phyloP scores from a whole-genome alignment of 805 yeast genomes.

The Candida germanica region DNA sequence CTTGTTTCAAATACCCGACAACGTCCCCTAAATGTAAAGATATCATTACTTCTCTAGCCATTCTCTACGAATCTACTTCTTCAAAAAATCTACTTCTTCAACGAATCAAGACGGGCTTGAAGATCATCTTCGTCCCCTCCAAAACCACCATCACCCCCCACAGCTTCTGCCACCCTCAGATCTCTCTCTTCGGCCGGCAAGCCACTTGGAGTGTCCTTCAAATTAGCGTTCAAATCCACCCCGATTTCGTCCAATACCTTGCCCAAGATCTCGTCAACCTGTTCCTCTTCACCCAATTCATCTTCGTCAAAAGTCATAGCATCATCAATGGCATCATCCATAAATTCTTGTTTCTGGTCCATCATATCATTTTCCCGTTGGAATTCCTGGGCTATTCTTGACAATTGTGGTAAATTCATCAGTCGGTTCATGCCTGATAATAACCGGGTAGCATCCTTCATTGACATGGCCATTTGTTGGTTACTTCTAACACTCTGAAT shows the following conservation, averaged over 20 bases:
- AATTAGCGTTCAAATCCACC: conserved; percentile 61
- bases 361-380: conserved; percentile 91
- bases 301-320: conserved; percentile 82
- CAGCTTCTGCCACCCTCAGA: conserved; percentile 51
- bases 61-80: no score
- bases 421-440: conserved; percentile 83
- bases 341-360: conserved; percentile 99
- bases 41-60: no score
- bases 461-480: conserved; percentile 91
- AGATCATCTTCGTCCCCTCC: conserved; percentile 70
- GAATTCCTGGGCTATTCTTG: conserved; percentile 90
- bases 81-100: conserved; percentile 51
- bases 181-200: conserved; percentile 36
- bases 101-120: conserved; percentile 82
- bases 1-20: not conserved
- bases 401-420: conserved; percentile 88
- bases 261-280: conserved; percentile 85
- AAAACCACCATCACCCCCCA: conserved; percentile 49
- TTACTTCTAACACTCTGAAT: conserved; percentile 90
- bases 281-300: conserved; percentile 80
- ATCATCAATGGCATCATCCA: conserved; percentile 97
- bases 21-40: no score
- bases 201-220: conserved; percentile 46
- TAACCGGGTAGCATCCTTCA: conserved; percentile 88
- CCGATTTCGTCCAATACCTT: conserved; percentile 96